Evolutionary conservation across 1,139 yeast species (phyloP).

Genomic region (Suhomyces bokatorum): DNA sequence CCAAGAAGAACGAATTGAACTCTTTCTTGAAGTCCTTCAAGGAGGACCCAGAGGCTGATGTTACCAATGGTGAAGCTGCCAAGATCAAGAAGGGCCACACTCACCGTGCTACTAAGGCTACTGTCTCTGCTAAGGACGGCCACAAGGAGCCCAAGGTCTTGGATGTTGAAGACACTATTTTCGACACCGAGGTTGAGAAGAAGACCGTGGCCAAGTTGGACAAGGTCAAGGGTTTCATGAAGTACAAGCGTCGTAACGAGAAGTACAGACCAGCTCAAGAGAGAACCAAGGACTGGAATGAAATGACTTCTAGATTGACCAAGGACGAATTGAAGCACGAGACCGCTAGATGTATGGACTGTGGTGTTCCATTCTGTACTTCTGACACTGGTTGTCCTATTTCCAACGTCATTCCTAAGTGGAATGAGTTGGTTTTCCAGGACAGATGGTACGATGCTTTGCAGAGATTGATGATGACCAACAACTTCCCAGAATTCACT

Average conservation of each 20-base stretch:
- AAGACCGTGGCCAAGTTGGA: constrained; percentile 69
- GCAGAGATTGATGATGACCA: constrained; percentile 90
- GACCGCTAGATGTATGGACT: constrained; percentile 99
- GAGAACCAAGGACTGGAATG: constrained; percentile 91
- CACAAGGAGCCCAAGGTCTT: constrained; percentile 75
- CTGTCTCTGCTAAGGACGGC: constrained; percentile 37
- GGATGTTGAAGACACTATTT: constrained; percentile 87
- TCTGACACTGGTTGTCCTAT: constrained; percentile 98
- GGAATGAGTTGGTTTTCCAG: constrained; percentile 95
- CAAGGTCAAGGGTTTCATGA: constrained; percentile 88
- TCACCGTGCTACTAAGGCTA: constrained; percentile 32
- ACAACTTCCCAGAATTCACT: constrained; percentile 97
- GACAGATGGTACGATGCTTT: constrained; percentile 95
- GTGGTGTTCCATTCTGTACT: constrained; percentile 99
- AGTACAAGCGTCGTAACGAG: constrained; percentile 86
- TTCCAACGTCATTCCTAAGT: constrained; percentile 94
- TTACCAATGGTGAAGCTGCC: constrained; percentile 80
- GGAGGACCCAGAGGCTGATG: constrained; percentile 83
- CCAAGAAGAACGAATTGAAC: constrained; percentile 61
- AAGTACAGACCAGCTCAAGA: constrained; percentile 75
- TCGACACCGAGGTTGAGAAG: constrained; percentile 65
- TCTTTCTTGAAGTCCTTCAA: constrained; percentile 64
- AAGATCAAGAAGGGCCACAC: constrained; percentile 51
- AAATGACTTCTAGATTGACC: constrained; percentile 76
- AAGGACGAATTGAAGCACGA: constrained; percentile 86